Base-by-base conservation (phyloP, 2,329 filamentous ascomycete genomes). In the Paecilomyces sp. region DNA sequence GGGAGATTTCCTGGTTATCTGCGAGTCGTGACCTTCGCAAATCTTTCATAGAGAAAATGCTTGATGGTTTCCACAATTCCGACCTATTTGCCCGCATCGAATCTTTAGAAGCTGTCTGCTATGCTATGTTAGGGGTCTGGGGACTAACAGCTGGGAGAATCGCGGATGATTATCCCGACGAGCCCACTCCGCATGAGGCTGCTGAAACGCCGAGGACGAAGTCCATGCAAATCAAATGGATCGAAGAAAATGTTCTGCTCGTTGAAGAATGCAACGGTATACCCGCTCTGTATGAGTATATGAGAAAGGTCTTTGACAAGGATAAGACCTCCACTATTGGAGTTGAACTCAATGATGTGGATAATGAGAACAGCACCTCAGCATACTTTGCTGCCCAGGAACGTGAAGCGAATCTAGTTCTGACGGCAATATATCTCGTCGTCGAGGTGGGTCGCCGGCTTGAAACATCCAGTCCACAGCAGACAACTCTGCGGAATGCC, bases 61-160 rank as follows among this genome's bases (percentile, higher is more conserved):
- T 79, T 13, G 66, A 72, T 36, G 71, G 67, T 24, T 58, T 81
- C 18, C 69, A 72, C 53, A 70, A 76, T 57, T 62, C 69, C 8
- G 76, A 79, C 50, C 70, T 77, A 34, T 67, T 71, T 11, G 66
- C 70, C 36, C 72, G 80, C n/a, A 68, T 81, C 50, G 77, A 78
- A 62, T 75, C 76, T 8, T 64, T 82, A 36, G 77, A 80, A 62
- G 74, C 70, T 33, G 64, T 82, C 56, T 79, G 76, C 62, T 82
- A 82, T 63, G 66, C 89, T 28, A 77, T 88, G 13, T 80, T 90
- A 4, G 89, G 89, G 1, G 79, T 87, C 36, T 92, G 89, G 89
- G 83, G 81, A 2, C 80, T 86, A 55, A 90, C 87, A 11, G 87
- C 87, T 33, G 83, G 85, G 31, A 70, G 70, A 52, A 63, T 65